A percentile compares a stretch with the other conserved stretches of the same genome.
These are phyloP conservation scores for Piromyces finnis DNA, from an alignment of 192 early-diverging fungal species.

Conservation along the genomic window DNA sequence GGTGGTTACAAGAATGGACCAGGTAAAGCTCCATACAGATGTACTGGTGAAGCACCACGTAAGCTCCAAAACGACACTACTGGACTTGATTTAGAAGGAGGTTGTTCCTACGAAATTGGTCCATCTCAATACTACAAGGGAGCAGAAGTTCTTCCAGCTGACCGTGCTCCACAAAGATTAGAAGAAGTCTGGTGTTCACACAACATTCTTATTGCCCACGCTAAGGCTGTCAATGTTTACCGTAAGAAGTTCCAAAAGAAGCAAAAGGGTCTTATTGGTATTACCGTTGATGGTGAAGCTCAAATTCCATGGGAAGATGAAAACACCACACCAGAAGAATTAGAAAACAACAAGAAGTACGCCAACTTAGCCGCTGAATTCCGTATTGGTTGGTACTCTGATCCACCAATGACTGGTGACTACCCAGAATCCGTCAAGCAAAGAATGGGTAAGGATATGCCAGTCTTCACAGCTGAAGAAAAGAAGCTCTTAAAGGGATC, in stretches of 20 bases:
- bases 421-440: conserved; percentile 10
- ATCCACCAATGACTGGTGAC: conserved; percentile 15
- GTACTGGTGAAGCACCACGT: not conserved
- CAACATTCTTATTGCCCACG: conserved; percentile 10
- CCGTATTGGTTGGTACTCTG: conserved; percentile 15
- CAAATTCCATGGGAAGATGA: not conserved
- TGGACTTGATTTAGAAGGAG: not conserved
- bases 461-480: conserved; percentile 11
- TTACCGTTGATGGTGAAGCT: conserved; percentile 7
- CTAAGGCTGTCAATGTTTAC: conserved; percentile 6
- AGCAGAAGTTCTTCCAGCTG: not conserved
- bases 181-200: conserved; percentile 5
- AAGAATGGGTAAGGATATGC: conserved; percentile 6
- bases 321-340: not conserved
- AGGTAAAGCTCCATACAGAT: not conserved
- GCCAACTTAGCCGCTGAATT: conserved; percentile 11
- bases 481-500: conserved; percentile 10
- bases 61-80: not conserved
- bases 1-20: conserved; percentile 1
- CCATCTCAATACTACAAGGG: conserved; percentile 3
- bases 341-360: not conserved
- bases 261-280: conserved; percentile 8
- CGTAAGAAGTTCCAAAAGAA: conserved; percentile 1
- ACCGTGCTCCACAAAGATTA: conserved; percentile 7
- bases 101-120: conserved; percentile 3